These are phyloP conservation scores for Chalciporus piperatus DNA, from an alignment of 768 basidiomycete genomes.

Conservation along the genomic window DNA sequence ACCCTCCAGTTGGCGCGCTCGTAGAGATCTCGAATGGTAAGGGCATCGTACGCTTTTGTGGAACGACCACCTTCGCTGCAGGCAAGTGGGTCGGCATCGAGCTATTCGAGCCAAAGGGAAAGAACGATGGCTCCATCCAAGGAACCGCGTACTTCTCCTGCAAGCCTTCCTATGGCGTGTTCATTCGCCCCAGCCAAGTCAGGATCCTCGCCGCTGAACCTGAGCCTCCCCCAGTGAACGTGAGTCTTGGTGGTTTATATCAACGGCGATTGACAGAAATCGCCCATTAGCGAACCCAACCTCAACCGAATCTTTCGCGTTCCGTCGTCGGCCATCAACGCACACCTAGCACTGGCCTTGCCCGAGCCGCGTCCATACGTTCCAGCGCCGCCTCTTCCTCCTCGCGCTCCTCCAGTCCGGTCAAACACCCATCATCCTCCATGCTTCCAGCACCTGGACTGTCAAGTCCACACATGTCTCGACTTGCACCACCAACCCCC, in stretches of 20 bases:
- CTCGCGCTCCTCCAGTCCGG: constrained; percentile 66
- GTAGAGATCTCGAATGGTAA: constrained; percentile 79
- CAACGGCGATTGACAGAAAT: neutral
- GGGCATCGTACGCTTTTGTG: constrained; percentile 85
- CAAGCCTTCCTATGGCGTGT: constrained; percentile 75
- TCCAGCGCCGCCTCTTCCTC: constrained; percentile 44
- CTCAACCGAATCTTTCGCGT: constrained; percentile 24
- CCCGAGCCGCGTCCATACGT: constrained; percentile 41
- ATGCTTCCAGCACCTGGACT: constrained; percentile 30
- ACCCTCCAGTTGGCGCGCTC: constrained; percentile 62
- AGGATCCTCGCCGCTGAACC: constrained; percentile 47
- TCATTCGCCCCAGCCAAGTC: constrained; percentile 85
- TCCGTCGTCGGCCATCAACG: constrained; percentile 54
- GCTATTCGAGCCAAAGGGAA: constrained; percentile 77
- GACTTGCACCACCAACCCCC: constrained; percentile 44
- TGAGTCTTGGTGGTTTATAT: constrained; percentile 14
- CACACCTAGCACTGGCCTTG: constrained; percentile 48
- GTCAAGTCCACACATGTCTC: constrained; percentile 26
- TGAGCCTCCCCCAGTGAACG: constrained; percentile 24
- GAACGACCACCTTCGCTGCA: constrained; percentile 74
- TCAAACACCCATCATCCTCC: constrained; percentile 37
- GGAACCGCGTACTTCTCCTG: constrained; percentile 83
- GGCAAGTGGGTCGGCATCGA: constrained; percentile 98
- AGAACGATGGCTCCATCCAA: constrained; percentile 92
- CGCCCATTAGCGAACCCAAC: constrained; percentile 17